Percentiles rank a stretch among this genome's conserved stretches.
These are phyloP conservation scores for Leccinum fibrillosum DNA, from an alignment of 768 basidiomycete genomes.

Conservation along the genomic window DNA sequence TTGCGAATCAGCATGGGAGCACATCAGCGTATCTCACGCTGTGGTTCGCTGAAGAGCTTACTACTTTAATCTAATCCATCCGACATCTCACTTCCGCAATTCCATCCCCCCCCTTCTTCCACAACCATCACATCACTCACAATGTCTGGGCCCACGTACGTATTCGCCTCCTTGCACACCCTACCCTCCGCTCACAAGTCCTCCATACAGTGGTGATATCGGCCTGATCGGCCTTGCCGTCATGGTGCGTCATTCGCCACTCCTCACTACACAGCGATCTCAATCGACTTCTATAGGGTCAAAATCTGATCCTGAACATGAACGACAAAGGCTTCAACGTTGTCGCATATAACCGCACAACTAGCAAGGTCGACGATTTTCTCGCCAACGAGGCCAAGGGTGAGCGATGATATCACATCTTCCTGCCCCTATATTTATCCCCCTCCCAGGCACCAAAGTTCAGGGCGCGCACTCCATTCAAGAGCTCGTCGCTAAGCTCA, in stretches of 20 bases:
- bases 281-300: conserved; percentile 54
- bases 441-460: conserved; percentile 78
- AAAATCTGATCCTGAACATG: conserved; percentile 98
- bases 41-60: neutral
- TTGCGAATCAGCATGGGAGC: conserved; percentile 15
- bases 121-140: conserved; percentile 29
- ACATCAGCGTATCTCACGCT: conserved; percentile 22
- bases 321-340: conserved; percentile 99
- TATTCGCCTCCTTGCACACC: conserved; percentile 17
- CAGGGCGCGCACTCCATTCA: conserved; percentile 92
- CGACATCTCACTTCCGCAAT: conserved; percentile 20
- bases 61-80: conserved; percentile 28
- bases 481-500: conserved; percentile 90
- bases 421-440: conserved; percentile 18
- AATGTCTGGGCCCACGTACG: conserved; percentile 52
- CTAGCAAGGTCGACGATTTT: conserved; percentile 94
- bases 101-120: conserved; percentile 26
- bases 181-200: conserved; percentile 21
- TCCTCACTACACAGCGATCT: conserved; percentile 10
- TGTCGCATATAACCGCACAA: conserved; percentile 96
- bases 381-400: conserved; percentile 98
- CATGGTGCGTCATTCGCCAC: conserved; percentile 61
- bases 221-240: conserved; percentile 98
- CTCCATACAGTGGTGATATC: conserved; percentile 77
- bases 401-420: conserved; percentile 38